Percentiles rank a stretch among this genome's conserved stretches.
Evolutionary conservation across 257 asterid genomes (phyloP).

Genomic region (Nicotiana obtusifolia): DNA sequence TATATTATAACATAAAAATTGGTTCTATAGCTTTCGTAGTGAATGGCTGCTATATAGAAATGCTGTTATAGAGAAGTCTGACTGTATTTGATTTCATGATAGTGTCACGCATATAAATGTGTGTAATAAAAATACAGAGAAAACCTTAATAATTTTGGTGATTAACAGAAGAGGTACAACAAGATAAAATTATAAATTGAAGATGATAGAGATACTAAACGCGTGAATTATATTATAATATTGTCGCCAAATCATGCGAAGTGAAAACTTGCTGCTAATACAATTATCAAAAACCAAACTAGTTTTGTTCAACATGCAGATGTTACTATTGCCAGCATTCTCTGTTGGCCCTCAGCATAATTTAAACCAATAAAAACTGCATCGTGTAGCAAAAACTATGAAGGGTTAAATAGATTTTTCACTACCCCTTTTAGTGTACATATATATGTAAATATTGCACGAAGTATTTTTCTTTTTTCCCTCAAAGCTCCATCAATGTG

Average conservation of each 20-base stretch:
- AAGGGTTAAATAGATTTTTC: background rate
- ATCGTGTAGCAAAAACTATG: background rate
- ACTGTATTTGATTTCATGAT: background rate
- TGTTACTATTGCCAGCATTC: background rate
- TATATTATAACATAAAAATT: no score
- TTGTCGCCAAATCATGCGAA: background rate
- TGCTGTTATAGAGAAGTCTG: no score
- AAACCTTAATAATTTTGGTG: background rate
- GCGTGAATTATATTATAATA: background rate
- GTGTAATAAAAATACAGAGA: background rate
- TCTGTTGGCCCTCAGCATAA: background rate
- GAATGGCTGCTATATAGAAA: no score
- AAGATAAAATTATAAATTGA: background rate
- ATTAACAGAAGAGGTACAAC: background rate
- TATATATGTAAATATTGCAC: background rate
- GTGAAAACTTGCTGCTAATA: background rate
- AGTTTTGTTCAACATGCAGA: background rate
- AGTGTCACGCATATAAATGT: background rate
- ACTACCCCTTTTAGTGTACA: background rate
- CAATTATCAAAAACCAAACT: background rate
- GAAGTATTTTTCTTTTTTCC: background rate
- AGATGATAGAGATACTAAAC: background rate
- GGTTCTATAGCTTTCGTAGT: no score
- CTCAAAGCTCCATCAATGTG: background rate
- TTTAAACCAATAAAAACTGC: background rate